Evolutionary conservation across 2,329 filamentous ascomycete genomes (phyloP), one percentile per base, ranked within the genome.

Genomic region (Colletotrichum neosansevieriae): DNA sequence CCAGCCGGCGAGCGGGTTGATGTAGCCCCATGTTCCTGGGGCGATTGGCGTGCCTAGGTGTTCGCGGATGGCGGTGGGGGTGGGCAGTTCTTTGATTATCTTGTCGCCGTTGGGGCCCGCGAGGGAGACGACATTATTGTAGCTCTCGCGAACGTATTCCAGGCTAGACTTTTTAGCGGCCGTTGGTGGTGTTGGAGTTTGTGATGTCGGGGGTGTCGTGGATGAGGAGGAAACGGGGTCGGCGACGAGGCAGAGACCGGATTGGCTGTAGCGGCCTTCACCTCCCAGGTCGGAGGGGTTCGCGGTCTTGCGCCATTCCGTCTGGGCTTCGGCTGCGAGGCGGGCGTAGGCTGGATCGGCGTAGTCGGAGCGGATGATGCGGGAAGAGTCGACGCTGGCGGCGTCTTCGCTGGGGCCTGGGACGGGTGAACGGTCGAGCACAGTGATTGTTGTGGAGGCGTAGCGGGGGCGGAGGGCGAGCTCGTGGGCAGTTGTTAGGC

Each of bases 1-100:
- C 94, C 94, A 97, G 6, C 94, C 94, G 44, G 90, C 91, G 32
- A 85, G 83, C 60, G 85, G 84, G 77, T 97, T 97, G 61, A 92
- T 79, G 78, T 94, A 97, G 21, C 91, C 93, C 84, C 84, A 89
- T 70, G 84, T 85, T 13, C 89, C 92, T 34, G 84, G 85, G 66
- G 80, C 79, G 47, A 84, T 86, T 7, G 83, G 81, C 0, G 83
- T 86, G 11, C 82, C 81, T 34, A 87, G 75, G 6, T 76, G 79
- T 4, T 76, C 75, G 44, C 79, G 79, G 60, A 91, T 82, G 21
- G 81, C 82, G 32, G 79, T 75, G 11, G 76, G 73, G 34, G 77
- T 79, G 61, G 84, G 81, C 12, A 90, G 76, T 67, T 82, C 79
- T 24, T 77, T 78, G 60, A 68, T 68, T 59, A 88, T 80, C 59